Evolutionary conservation across 2,329 filamentous ascomycete genomes (phyloP), one percentile per base, ranked within the genome.

Genomic region (Alternaria consortialis): DNA sequence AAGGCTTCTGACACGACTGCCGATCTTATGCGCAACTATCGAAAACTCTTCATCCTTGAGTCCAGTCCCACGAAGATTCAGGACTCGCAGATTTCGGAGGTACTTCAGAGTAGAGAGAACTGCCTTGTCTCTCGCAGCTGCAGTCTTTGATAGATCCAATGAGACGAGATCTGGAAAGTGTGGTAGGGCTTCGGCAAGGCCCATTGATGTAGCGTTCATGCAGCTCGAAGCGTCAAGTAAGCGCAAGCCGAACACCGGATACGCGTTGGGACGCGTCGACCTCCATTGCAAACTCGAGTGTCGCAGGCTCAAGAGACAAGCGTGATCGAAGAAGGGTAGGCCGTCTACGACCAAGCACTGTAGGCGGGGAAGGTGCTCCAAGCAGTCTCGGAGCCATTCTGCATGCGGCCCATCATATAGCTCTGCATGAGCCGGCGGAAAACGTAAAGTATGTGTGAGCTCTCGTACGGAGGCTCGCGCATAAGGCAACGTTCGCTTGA

Each of bases 261-360:
- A 76, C 36, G 72, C 66, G 58, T 55, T 62, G 2, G 63, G 64
- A 15, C 62, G 71, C 17, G 60, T 66, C 12, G 67, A 60, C 17
- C 58, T 69, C 58, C 71, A 69, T 63, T 67, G 71, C 12, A 62
- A 44, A 62, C 73, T 78, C 39, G 72, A 63, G 54, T 77, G 70
- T 53, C 78, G 82, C 56, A 88, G 69, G 2, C 83, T 84, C 58
- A 82, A 77, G 55, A 89, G 80, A 17, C 85, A 81, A 61, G 83
- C 82, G 70, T 89, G 86, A 58, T 89, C 87, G 68, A 89, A 88
- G 70, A 88, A 88, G 0, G 86, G 85, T 48, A 89, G 74, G 31
- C 82, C 82, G 15, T 85, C 83, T 11, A 89, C 86, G 59, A 88
- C 82, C 50, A 89, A 75, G 1, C 84, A 86, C 66, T 89, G 87